Evolutionary conservation across 164 flowering plant genomes (phyloP), one percentile per base, ranked within the genome.

Genomic region (Vitis amurensis): DNA sequence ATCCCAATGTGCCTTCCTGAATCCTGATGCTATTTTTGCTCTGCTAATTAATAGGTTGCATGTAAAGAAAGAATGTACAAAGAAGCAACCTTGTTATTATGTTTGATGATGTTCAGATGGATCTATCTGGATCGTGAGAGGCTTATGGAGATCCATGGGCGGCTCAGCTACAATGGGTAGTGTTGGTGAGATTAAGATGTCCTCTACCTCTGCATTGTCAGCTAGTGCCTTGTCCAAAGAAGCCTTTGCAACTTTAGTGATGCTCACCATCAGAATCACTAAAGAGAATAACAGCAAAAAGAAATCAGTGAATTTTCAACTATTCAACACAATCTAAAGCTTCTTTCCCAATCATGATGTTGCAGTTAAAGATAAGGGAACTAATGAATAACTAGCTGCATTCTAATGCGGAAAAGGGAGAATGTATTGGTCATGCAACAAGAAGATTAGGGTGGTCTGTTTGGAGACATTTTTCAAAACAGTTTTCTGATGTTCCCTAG

Each of bases 181-280:
- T 64, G 69, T 74, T 19, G 85, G 72, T 3, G 86, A 71, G 55
- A 77, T 59, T 12, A 77, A 63, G 44, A 69, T 44, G 55, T 71
- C 82, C 14, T 82, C 91, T 9, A 81, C 14, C 61, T 83, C 88
- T 11, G 56, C 80, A 63, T 85, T 89, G 74, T 88, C 94, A 50
- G 88, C 88, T 56, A 89, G 77, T 16, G 90, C 92, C 73, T 87
- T 89, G 59, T 92, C 91, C 73, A 92, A 70, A 63, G 97, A 82
- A 65, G 90, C 74, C 71, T 88, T 92, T 8, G 97, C 92, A 17
- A 90, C 81, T 85, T 80, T 89, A 3, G 83, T 84, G 19, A 89
- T 77, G 69, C 74, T 80, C 15, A 85, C 68, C 59, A 92, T 81
- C 57, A 90, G 77, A 74, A 83, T 67, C 74, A 73, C 93, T 91